phyloP scores from a whole-genome alignment of 257 asterid genomes.

The Solanum tarijense region DNA sequence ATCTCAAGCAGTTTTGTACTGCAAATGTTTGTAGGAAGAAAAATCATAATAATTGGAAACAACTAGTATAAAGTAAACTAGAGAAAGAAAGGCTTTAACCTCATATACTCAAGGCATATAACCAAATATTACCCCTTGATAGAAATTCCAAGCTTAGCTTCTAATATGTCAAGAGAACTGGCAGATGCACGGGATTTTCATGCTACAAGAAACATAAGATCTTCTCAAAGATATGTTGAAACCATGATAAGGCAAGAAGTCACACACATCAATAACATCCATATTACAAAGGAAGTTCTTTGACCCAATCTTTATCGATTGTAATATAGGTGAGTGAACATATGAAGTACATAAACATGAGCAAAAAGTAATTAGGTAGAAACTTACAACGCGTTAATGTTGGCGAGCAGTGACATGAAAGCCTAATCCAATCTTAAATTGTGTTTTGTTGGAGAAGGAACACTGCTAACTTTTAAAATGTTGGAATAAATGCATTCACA shows the following conservation, averaged over 20 bases:
- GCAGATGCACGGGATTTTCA: constrained; percentile 36
- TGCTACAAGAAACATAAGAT: constrained; percentile 49
- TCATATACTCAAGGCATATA: constrained; percentile 41
- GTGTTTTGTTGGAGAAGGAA: no score
- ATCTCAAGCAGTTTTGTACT: constrained; percentile 18
- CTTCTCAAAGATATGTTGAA: constrained; percentile 46
- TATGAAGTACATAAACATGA: no score
- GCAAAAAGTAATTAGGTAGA: no score
- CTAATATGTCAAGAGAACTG: constrained; percentile 15
- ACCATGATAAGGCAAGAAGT: constrained; percentile 26
- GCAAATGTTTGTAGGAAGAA: no score
- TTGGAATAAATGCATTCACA: no score
- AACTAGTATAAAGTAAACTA: background rate
- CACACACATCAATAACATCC: background rate
- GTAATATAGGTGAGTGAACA: no score
- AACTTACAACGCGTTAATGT: no score
- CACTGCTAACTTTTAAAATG: no score
- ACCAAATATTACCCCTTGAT: constrained; percentile 16
- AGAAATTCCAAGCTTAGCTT: constrained; percentile 17
- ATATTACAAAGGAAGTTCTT: background rate
- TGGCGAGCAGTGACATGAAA: no score
- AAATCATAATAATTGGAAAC: no score
- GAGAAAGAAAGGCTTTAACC: constrained; percentile 24
- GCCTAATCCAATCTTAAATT: no score
- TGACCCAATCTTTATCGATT: no score